Evolutionary conservation across 768 basidiomycete genomes (phyloP).

Genomic region (Collybia nuda): DNA sequence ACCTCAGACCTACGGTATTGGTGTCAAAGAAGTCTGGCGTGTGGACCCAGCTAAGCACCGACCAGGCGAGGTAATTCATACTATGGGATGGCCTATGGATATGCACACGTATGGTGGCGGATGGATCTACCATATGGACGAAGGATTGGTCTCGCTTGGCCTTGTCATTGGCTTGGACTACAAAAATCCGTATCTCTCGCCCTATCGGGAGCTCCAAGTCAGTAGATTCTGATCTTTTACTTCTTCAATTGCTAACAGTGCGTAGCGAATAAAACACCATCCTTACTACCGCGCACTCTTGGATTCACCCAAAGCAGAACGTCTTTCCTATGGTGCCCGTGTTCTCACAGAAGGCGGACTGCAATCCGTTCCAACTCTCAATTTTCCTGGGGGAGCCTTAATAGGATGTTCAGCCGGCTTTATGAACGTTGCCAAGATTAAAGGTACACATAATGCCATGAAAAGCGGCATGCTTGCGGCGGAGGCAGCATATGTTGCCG

Average conservation of each 20-base stretch:
- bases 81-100: slow-evolving; percentile 91
- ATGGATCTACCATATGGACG: slow-evolving; percentile 95
- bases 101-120: slow-evolving; percentile 87
- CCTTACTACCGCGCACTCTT: slow-evolving; percentile 86
- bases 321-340: slow-evolving; percentile 90
- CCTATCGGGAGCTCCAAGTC: slow-evolving; percentile 92
- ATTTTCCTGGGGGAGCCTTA: slow-evolving; percentile 93
- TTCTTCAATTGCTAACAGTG: slow-evolving; percentile 5
- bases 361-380: slow-evolving; percentile 80
- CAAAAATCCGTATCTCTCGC: slow-evolving; percentile 88
- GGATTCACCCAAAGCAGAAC: slow-evolving; percentile 57
- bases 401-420: slow-evolving; percentile 96
- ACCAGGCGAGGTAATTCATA: slow-evolving; percentile 87
- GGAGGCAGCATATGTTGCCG: slow-evolving; percentile 74
- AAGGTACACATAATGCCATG: slow-evolving; percentile 99
- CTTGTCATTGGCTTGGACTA: slow-evolving; percentile 95
- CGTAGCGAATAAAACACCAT: slow-evolving; percentile 87
- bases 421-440: slow-evolving; percentile 96
- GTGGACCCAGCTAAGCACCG: slow-evolving; percentile 62
- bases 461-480: slow-evolving; percentile 98
- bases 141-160: slow-evolving; percentile 85
- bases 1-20: slow-evolving; percentile 94
- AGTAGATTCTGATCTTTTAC: slow-evolving; percentile 15
- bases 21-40: slow-evolving; percentile 97
- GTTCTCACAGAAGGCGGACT: slow-evolving; percentile 91